A percentile compares a stretch with the other conserved stretches of the same genome.
Conservation (phyloP, 2,329 filamentous ascomycete species). For the Celoporthe dispersa region DNA sequence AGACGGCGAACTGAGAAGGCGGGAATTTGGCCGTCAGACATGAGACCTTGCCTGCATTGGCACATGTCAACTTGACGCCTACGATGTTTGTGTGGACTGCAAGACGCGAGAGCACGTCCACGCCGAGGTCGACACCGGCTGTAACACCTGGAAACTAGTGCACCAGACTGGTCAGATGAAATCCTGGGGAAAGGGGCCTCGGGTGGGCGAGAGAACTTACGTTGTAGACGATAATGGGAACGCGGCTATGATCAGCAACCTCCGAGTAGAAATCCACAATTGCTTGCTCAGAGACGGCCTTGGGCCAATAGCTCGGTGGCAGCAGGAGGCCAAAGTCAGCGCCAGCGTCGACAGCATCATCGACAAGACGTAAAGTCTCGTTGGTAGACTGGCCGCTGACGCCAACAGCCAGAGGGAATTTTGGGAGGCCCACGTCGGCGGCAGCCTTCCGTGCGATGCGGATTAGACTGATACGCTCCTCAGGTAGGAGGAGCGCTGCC, state of each 20-base stretch:
- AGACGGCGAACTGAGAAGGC: slow-evolving; percentile 47
- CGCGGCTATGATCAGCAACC: slow-evolving; percentile 41
- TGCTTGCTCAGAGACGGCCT: slow-evolving; percentile 40
- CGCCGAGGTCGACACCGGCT: slow-evolving; percentile 39
- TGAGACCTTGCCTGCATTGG: slow-evolving; percentile 37
- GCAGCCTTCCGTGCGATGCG: slow-evolving; percentile 27
- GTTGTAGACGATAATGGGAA: slow-evolving; percentile 38
- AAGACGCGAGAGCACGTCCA: slow-evolving; percentile 33
- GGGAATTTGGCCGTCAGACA: slow-evolving; percentile 41
- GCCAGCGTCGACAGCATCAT: slow-evolving; percentile 44
- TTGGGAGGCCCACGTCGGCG: slow-evolving; percentile 13
- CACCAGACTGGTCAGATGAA: background rate
- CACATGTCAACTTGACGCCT: slow-evolving; percentile 37
- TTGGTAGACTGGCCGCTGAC: slow-evolving; percentile 45
- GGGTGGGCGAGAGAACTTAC: slow-evolving; percentile 28
- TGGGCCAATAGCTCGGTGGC: slow-evolving; percentile 47
- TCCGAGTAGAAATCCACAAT: slow-evolving; percentile 43
- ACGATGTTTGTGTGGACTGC: slow-evolving; percentile 37
- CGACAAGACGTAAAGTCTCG: slow-evolving; percentile 42
- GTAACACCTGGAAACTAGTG: slow-evolving; percentile 39
- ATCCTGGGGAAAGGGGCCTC: background rate
- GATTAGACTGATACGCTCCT: slow-evolving; percentile 48
- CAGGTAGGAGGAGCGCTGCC: slow-evolving; percentile 45
- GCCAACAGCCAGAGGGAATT: slow-evolving; percentile 50
- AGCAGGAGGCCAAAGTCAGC: slow-evolving; percentile 45